These are phyloP conservation scores for Zychaea mexicana DNA, from an alignment of 371 early-diverging fungal species.

Conservation along the genomic window DNA sequence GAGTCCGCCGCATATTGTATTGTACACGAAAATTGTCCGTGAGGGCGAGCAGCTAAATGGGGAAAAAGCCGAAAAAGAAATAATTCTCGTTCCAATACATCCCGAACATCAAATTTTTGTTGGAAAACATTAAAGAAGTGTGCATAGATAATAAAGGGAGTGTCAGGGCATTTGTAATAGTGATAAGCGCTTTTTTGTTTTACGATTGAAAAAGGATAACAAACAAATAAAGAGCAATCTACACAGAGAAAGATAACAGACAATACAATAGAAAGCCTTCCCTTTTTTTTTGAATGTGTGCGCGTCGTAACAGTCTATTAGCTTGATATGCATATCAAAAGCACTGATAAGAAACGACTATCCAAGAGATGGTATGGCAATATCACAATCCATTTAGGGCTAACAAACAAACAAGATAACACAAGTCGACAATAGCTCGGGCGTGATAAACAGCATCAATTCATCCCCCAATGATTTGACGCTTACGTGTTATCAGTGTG, in stretches of 20 bases:
- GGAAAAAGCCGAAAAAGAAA: not conserved
- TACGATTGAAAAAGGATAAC: not conserved
- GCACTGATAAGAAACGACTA: not conserved
- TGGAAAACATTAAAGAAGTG: too few relatives aligned
- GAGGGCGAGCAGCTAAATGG: too few relatives aligned
- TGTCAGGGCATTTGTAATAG: constrained; percentile 5
- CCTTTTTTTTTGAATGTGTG: not conserved
- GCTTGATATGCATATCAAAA: not conserved
- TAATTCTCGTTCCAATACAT: too few relatives aligned
- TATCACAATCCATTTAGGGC: not conserved
- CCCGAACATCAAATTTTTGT: too few relatives aligned
- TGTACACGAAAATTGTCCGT: not conserved
- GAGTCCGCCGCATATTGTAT: too few relatives aligned
- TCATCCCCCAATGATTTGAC: not conserved
- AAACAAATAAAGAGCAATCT: constrained; percentile 2
- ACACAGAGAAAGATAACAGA: not conserved
- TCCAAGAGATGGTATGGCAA: not conserved
- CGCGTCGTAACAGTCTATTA: too few relatives aligned
- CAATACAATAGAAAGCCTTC: not conserved
- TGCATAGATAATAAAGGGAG: too few relatives aligned
- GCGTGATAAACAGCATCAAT: too few relatives aligned
- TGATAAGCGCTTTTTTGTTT: not conserved
- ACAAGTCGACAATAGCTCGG: too few relatives aligned
- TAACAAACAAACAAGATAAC: constrained; percentile 3
- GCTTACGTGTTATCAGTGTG: not conserved